Evolutionary conservation across 2,329 filamentous ascomycete genomes (phyloP).

Genomic region (Ascochyta koolunga): DNA sequence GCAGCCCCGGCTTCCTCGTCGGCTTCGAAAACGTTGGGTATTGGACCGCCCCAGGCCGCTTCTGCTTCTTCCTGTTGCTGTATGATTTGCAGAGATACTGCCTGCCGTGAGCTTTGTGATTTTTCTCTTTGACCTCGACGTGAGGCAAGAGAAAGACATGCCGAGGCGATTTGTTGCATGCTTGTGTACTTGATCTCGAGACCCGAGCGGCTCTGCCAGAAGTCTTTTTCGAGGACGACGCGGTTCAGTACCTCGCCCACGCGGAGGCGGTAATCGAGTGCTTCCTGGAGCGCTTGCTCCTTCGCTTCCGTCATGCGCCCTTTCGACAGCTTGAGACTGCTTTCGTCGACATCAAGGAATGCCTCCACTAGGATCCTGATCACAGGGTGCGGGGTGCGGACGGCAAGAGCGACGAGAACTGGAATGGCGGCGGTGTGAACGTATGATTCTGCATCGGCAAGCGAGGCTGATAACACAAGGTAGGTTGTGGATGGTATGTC

Average conservation of each 20-base stretch:
- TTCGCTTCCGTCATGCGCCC: conserved; percentile 26
- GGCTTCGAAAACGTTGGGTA: conserved; percentile 43
- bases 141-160: conserved; percentile 67
- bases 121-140: conserved; percentile 67
- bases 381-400: conserved; percentile 67
- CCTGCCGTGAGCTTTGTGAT: conserved; percentile 63
- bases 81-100: conserved; percentile 56
- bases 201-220: conserved; percentile 20
- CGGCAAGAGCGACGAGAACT: conserved; percentile 66
- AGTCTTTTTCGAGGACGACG: conserved; percentile 24
- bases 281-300: conserved; percentile 35
- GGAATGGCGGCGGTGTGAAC: conserved; percentile 73
- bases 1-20: conserved; percentile 28
- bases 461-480: conserved; percentile 67
- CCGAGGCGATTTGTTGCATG: conserved; percentile 56
- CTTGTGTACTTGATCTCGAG: conserved; percentile 8
- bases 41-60: conserved; percentile 62
- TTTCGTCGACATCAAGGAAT: conserved; percentile 68
- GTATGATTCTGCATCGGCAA: conserved; percentile 72
- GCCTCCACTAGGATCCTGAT: conserved; percentile 68
- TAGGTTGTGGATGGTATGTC: conserved; percentile 71
- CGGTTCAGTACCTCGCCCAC: conserved; percentile 63
- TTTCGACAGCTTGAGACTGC: conserved; percentile 27
- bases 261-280: conserved; percentile 68
- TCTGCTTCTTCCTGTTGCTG: conserved; percentile 58